phyloP scores from a whole-genome alignment of 2,329 filamentous ascomycete species.

The Hortaea sp. region DNA sequence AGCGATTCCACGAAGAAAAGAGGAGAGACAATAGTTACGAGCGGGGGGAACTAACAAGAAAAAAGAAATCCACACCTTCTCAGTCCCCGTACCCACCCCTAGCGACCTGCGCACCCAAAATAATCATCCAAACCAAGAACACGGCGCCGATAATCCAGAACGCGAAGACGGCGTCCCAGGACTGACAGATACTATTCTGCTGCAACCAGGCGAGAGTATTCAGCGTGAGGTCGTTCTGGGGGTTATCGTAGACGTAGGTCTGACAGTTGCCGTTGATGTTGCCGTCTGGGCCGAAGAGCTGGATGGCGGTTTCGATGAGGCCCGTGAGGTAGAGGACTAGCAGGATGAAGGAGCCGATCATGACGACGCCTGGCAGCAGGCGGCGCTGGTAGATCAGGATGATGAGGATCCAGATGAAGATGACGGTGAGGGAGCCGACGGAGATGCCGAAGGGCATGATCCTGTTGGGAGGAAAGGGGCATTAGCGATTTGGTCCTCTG shows the following conservation, averaged over 20 bases:
- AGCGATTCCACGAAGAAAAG: too few species aligned
- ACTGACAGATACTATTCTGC: constrained; percentile 53
- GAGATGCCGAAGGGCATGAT: constrained; percentile 56
- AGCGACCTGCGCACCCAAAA: constrained; percentile 38
- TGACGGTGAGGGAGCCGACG: constrained; percentile 44
- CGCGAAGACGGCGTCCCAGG: constrained; percentile 53
- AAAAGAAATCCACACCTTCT: background rate
- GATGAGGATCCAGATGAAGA: constrained; percentile 50
- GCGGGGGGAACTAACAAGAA: background rate
- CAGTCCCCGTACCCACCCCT: constrained; percentile 19
- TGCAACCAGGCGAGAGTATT: constrained; percentile 53
- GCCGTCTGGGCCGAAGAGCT: constrained; percentile 47
- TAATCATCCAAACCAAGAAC: constrained; percentile 58
- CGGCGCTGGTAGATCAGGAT: constrained; percentile 46
- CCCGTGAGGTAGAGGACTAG: constrained; percentile 53
- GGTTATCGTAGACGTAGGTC: constrained; percentile 44
- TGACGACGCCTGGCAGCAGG: constrained; percentile 49
- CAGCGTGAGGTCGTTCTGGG: constrained; percentile 37
- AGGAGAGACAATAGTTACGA: too few species aligned
- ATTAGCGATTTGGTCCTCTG: too few species aligned
- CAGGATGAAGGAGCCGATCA: constrained; percentile 51
- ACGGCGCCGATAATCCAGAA: constrained; percentile 54
- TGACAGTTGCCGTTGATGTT: constrained; percentile 52
- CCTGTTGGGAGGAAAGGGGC: constrained; percentile 30
- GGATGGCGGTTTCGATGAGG: constrained; percentile 52